These are phyloP conservation scores for Phytophthora fragariaefolia DNA, from an alignment of 352 stramenopile genomes.

Conservation along the genomic window DNA sequence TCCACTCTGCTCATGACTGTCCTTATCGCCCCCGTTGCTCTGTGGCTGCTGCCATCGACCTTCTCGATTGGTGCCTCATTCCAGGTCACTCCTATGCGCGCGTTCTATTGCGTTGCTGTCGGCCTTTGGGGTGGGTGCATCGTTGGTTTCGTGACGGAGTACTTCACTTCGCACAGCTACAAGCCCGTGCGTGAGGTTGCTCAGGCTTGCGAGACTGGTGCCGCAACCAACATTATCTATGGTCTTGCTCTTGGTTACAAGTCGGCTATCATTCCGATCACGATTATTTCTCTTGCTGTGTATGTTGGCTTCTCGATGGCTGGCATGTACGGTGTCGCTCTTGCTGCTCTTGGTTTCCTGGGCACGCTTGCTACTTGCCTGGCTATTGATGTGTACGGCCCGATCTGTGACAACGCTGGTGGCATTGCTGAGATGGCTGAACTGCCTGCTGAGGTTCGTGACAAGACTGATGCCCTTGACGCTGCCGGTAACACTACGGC, in stretches of 20 bases:
- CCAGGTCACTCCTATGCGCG: conserved; percentile 83
- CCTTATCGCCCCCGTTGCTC: conserved; percentile 90
- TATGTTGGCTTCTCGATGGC: conserved; percentile 97
- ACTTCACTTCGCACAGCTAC: conserved; percentile 99
- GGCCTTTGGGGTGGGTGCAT: conserved; percentile 97
- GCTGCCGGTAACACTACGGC: conserved; percentile 99
- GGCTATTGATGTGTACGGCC: conserved; percentile 99
- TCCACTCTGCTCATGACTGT: conserved; percentile 97
- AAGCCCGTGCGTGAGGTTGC: conserved; percentile 96
- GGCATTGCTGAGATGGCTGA: conserved; percentile 99
- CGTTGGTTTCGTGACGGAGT: conserved; percentile 99
- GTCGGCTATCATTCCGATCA: conserved; percentile 98
- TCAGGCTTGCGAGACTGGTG: conserved; percentile 97
- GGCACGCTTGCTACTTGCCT: conserved; percentile 98
- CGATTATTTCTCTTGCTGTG: conserved; percentile 97
- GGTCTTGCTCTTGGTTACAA: conserved; percentile 99
- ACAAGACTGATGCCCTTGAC: conserved; percentile 99
- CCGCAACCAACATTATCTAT: conserved; percentile 99
- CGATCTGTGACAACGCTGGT: conserved; percentile 99
- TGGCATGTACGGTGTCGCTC: conserved; percentile 97
- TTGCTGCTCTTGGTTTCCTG: conserved; percentile 99
- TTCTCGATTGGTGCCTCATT: conserved; percentile 90
- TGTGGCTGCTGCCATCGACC: conserved; percentile 90
- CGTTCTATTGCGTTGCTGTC: conserved; percentile 94
- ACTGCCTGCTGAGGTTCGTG: conserved; percentile 95